Evolutionary conservation across 306 rosid species (phyloP).

Genomic region (Vigna unguiculata): DNA sequence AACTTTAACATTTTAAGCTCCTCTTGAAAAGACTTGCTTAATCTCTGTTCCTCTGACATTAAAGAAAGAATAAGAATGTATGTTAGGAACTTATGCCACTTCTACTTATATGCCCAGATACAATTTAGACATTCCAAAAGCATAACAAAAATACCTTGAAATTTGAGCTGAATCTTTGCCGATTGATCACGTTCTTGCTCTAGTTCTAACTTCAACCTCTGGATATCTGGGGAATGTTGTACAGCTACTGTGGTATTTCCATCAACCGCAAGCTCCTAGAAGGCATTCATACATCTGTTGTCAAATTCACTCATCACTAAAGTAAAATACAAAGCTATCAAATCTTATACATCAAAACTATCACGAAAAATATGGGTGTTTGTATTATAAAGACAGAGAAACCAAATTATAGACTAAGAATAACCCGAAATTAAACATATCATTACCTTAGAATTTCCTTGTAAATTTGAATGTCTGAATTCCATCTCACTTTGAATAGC

Average conservation of each 20-base stretch:
- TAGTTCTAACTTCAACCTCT: slow-evolving; percentile 60
- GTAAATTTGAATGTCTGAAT: slow-evolving; percentile 52
- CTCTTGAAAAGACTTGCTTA: slow-evolving; percentile 62
- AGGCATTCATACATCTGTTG: slow-evolving; percentile 87
- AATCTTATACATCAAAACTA: background rate
- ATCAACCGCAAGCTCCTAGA: slow-evolving; percentile 84
- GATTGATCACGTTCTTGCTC: slow-evolving; percentile 58
- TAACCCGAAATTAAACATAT: slow-evolving; percentile 38
- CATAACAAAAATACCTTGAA: slow-evolving; percentile 53
- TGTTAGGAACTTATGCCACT: slow-evolving; percentile 22
- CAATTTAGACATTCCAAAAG: slow-evolving; percentile 26
- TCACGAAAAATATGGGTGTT: background rate
- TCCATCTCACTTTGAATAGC: slow-evolving; percentile 47
- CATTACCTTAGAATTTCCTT: slow-evolving; percentile 61
- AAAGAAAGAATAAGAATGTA: slow-evolving; percentile 18
- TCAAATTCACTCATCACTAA: slow-evolving; percentile 80
- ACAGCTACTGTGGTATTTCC: slow-evolving; percentile 49
- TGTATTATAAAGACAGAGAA: background rate
- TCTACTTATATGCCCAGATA: background rate
- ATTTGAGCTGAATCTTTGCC: slow-evolving; percentile 49
- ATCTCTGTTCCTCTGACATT: slow-evolving; percentile 66
- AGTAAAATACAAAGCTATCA: slow-evolving; percentile 33
- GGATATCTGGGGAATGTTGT: slow-evolving; percentile 57
- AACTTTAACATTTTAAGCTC: slow-evolving; percentile 62
- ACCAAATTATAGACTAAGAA: slow-evolving; percentile 4